Conservation (phyloP, 495 filamentous ascomycete species). For the Penicillium cinerascens region DNA sequence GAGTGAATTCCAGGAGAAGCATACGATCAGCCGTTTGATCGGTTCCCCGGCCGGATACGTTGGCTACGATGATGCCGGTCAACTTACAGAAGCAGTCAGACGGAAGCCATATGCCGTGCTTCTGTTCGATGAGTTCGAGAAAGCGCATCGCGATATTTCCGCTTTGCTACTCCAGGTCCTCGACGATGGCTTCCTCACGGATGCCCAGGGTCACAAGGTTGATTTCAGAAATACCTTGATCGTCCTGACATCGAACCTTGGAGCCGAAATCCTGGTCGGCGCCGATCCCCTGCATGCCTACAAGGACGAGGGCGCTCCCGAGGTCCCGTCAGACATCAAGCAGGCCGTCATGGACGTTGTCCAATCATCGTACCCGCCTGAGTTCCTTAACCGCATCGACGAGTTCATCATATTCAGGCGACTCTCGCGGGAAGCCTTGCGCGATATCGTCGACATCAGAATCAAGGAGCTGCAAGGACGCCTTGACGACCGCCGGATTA, state of each 20-base stretch:
- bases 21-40: constrained; percentile 89
- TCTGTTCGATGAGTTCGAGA: constrained; percentile 96
- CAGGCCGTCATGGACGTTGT: constrained; percentile 89
- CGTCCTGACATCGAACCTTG: constrained; percentile 92
- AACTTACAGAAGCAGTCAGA: constrained; percentile 91
- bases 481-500: constrained; percentile 84
- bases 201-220: constrained; percentile 91
- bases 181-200: constrained; percentile 94
- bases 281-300: constrained; percentile 37
- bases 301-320: constrained; percentile 55
- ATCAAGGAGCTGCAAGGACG: constrained; percentile 77
- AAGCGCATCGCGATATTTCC: constrained; percentile 93
- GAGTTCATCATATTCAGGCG: constrained; percentile 95
- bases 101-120: constrained; percentile 95
- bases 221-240: constrained; percentile 97
- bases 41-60: constrained; percentile 92
- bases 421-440: constrained; percentile 69
- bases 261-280: constrained; percentile 47
- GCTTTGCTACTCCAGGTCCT: constrained; percentile 92
- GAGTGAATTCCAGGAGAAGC: constrained; percentile 97
- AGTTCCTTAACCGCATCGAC: constrained; percentile 95
- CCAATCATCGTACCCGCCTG: constrained; percentile 70
- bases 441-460: constrained; percentile 92
- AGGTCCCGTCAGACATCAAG: constrained; percentile 67
- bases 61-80: constrained; percentile 95